Evolutionary conservation across 352 stramenopile genomes (phyloP), one percentile per base, ranked within the genome.

Genomic region (Globisporangium recalcitrans): DNA sequence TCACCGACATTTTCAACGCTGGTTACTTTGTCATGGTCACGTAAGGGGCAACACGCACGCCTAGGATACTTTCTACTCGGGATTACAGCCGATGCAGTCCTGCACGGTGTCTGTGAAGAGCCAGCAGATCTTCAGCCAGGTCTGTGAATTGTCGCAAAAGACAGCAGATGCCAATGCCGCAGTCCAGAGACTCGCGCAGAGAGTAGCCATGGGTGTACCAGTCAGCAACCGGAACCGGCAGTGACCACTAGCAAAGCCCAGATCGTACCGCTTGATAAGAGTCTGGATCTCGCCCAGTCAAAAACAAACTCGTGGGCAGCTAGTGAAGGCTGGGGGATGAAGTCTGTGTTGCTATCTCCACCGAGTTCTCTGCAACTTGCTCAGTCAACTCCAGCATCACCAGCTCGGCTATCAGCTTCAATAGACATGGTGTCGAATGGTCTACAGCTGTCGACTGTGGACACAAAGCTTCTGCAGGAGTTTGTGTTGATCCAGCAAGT

Each of bases 11-110:
- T 46, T 78, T 87, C 52, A 87, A 87, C 63, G 69, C 77, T 0
- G 75, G 67, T 19, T 87, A 87, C 64, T 87, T 78, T 27, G 66
- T 85, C 48, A 87, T 87, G 75, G 51, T 79, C 40, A 86, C 77
- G 72, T 85, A 78, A 42, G 68, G n/a, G n/a, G n/a, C n/a, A n/a
- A n/a, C n/a, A n/a, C n/a, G n/a, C n/a, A n/a, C n/a, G n/a, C n/a
- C n/a, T n/a, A n/a, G n/a, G n/a, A n/a, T n/a, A n/a, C n/a, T n/a
- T n/a, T 21, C 7, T 47, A 26, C 44, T 55, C 29, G 7, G 29
- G 26, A 29, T 29, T 38, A 29, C 29, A 56, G 44, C 40, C 42
- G 19, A 42, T 49, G 47, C 24, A 38, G 24, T 42, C 31, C 13
- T 34, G 44, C 11, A 21, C 29, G 9, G 38, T 24, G 24, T 63